phyloP scores from a whole-genome alignment of 164 flowering plant species.

The Nymphaea thermarum region DNA sequence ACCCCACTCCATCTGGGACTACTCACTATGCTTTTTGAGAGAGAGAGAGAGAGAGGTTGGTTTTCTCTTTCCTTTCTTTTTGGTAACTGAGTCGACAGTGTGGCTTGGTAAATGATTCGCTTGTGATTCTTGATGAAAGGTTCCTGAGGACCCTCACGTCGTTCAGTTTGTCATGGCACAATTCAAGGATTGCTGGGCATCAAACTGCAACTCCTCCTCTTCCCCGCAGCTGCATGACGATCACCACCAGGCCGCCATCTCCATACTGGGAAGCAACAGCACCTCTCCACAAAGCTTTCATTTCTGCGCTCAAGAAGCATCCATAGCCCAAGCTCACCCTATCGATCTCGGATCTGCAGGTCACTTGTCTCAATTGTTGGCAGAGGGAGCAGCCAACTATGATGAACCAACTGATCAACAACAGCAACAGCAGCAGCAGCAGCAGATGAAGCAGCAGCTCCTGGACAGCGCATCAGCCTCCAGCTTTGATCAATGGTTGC shows the following conservation, averaged over 20 bases:
- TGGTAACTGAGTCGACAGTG: not conserved
- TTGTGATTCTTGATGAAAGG: slow-evolving; percentile 15
- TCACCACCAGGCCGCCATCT: not conserved
- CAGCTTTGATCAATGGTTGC: no score
- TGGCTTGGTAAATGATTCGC: not conserved
- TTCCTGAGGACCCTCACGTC: slow-evolving; percentile 43
- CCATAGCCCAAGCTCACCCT: not conserved
- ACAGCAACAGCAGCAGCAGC: not conserved
- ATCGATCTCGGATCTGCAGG: slow-evolving; percentile 2
- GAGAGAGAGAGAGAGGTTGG: no score
- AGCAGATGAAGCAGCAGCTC: no score
- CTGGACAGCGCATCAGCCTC: no score
- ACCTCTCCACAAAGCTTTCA: slow-evolving; percentile 8
- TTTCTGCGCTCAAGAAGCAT: not conserved
- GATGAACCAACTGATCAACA: not conserved
- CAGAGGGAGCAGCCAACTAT: not conserved
- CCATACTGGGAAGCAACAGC: slow-evolving; percentile 12
- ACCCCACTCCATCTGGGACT: no score
- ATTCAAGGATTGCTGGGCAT: slow-evolving; percentile 28
- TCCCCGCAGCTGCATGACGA: not conserved
- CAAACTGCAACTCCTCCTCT: slow-evolving; percentile 10
- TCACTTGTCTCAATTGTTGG: slow-evolving; percentile 1
- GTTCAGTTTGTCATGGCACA: slow-evolving; percentile 38
- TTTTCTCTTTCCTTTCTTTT: not conserved
- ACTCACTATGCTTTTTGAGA: no score